Evolutionary conservation across 106 monocot species (phyloP).

Genomic region (Dendrobium chrysotoxum): DNA sequence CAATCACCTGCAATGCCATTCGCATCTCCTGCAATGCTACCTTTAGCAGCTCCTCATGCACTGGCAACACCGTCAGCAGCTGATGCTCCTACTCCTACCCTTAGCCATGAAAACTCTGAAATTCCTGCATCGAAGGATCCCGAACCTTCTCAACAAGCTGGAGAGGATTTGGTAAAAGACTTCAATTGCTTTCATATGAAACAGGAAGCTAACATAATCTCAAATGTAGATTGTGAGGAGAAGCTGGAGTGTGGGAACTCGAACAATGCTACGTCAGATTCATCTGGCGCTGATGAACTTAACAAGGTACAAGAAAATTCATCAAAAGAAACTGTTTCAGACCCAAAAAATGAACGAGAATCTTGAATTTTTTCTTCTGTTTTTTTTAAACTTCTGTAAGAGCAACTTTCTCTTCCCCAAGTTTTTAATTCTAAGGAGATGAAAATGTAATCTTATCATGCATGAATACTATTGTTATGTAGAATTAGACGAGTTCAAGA

Average conservation of each 20-base stretch:
- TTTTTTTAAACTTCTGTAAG: too few relatives aligned
- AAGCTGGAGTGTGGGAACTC: constrained; percentile 22
- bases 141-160: constrained; percentile 14
- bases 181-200: constrained; percentile 12
- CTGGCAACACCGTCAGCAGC: not conserved
- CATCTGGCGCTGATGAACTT: constrained; percentile 7
- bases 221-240: constrained; percentile 12
- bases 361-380: constrained; percentile 16
- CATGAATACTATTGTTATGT: not conserved
- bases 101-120: constrained; percentile 14
- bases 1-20: not conserved
- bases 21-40: too few relatives aligned
- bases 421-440: too few relatives aligned
- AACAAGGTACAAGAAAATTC: constrained; percentile 21
- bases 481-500: not conserved
- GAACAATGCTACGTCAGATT: constrained; percentile 16
- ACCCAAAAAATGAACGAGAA: constrained; percentile 24
- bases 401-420: not conserved
- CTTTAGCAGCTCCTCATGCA: too few relatives aligned
- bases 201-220: constrained; percentile 19
- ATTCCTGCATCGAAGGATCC: constrained; percentile 7
- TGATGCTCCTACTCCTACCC: constrained; percentile 4
- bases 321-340: constrained; percentile 23
- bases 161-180: constrained; percentile 9
- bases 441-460: not conserved